A percentile compares a stretch with the other conserved stretches of the same genome.
Conservation (phyloP, 2,329 filamentous ascomycete species). For the Alternaria angustiovoidea region DNA sequence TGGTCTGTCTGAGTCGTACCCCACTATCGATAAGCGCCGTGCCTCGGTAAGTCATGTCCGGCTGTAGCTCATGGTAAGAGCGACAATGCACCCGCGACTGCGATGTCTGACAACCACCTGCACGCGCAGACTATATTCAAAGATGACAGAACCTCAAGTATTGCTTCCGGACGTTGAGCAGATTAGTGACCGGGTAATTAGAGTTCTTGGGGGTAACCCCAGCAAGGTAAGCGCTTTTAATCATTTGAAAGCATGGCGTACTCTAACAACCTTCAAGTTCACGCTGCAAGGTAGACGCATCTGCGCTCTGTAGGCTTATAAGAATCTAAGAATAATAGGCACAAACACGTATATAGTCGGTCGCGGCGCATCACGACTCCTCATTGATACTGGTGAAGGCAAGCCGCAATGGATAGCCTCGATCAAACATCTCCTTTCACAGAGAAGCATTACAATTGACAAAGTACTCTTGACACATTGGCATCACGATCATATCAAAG, state of each 20-base stretch:
- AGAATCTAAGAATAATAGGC: slow-evolving; percentile 57
- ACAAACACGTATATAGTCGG: slow-evolving; percentile 97
- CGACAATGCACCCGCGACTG: slow-evolving; percentile 37
- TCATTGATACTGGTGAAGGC: slow-evolving; percentile 92
- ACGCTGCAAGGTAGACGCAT: slow-evolving; percentile 65
- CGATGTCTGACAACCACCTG: slow-evolving; percentile 29
- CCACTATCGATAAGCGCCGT: slow-evolving; percentile 38
- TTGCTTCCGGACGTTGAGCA: slow-evolving; percentile 77
- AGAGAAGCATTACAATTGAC: slow-evolving; percentile 74
- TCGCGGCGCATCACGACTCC: slow-evolving; percentile 73
- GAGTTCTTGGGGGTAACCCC: slow-evolving; percentile 90
- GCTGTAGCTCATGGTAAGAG: slow-evolving; percentile 16
- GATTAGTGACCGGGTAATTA: slow-evolving; percentile 78
- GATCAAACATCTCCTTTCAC: slow-evolving; percentile 69
- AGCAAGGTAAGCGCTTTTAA: slow-evolving; percentile 68
- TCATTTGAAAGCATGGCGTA: background rate
- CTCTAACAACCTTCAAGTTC: slow-evolving; percentile 56
- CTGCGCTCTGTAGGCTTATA: background rate
- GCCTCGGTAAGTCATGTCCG: slow-evolving; percentile 32
- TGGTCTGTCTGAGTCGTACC: slow-evolving; percentile 21
- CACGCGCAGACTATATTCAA: slow-evolving; percentile 40
- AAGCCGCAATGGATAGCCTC: slow-evolving; percentile 74
- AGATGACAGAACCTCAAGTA: slow-evolving; percentile 69
- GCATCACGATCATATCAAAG: slow-evolving; percentile 86
- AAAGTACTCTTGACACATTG: slow-evolving; percentile 85